Evolutionary conservation across 805 yeast species (phyloP), one percentile per base, ranked within the genome.

Genomic region (Pichia scutulata): DNA sequence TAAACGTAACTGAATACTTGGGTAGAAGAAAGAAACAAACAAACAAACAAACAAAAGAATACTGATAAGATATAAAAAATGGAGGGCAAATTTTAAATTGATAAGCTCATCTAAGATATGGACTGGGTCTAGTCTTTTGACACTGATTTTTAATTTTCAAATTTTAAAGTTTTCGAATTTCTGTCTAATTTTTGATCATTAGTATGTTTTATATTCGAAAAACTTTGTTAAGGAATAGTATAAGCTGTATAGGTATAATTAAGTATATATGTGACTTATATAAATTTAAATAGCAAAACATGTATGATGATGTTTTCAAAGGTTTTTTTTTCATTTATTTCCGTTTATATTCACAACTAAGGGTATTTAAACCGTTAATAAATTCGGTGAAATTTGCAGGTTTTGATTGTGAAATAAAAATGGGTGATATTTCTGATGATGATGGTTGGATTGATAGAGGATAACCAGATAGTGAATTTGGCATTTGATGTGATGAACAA

Each of bases 381-480:
- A 48, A 48, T 14, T 26, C 24, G 7, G 51, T 30, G 7, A 49
- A 49, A 26, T 45, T 46, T 6, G 46, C 49, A 1, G 50, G 50
- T 25, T 28, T 40, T 7, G 48, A 16, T 12, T 28, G 45, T 14
- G 43, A 46, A 12, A 40, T 16, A n/a, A 51, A 48, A 13, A 51
- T 28, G 1, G 48, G 48, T 18, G 39, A 28, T 14, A 19, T 25
- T 7, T 39, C 43, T 25, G 13, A 13, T 22, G 23, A 16, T 24
- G 46, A 33, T 22, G 40, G 43, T n/a, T 26, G 23, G 9, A 42
- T 36, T 10, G 44, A 9, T 23, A 42, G 25, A 12, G 51, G 46
- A 41, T 44, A 46, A 9, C 61, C 61, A 36, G 47, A 13, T 9
- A 57, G 36, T 2, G 60, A 49, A 14, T 39, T 16, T 1, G 33